Base-by-base conservation (phyloP, 2,329 filamentous ascomycete genomes). In the Davidsoniella eucalypti region DNA sequence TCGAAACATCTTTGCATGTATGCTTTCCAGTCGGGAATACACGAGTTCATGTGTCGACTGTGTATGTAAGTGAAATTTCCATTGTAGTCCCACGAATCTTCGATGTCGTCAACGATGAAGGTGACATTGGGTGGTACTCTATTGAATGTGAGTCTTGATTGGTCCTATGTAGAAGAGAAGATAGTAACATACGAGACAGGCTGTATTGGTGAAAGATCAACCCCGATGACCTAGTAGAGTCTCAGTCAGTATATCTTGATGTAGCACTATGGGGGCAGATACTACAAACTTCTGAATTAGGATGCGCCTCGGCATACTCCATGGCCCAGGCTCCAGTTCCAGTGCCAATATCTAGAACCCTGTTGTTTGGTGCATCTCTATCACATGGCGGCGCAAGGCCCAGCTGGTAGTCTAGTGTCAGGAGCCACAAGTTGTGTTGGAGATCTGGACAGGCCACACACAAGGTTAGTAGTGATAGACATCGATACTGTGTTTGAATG, bases 271-370 rank as follows among this genome's bases (percentile, higher is more conserved):
- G 8, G 29, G 12, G 6, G 7, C 4, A 33, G 29, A 33, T 33
- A 33, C 29, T 33, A 33, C 29, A 33, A 12, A 44, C 23, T 26
- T 44, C 8, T 21, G 21, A 25, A 25, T 18, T 8, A 10, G 17
- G 42, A 25, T 44, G 21, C 23, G 18, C 14, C 26, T 44, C 18
- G 14, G 42, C 42, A 25, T 44, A 44, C 14, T 44, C 42, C 18
- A 44, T 44, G 14, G 42, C 42, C 21, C 42, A 44, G 42, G 26
- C 23, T n/a, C 42, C 42, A n/a, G 42, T 44, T 23, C 42, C 42
- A 26, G 42, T 44, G 17, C 42, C 42, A 18, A 44, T 18, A 25
- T 44, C 42, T 21, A 44, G 21, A 25, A 44, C 42, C n/a, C 9
- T 21, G 16, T 21, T 29, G 2, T 25, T 25, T n/a, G 10, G 42